Percentiles rank a stretch among this genome's conserved stretches.
phyloP scores from a whole-genome alignment of 2,329 filamentous ascomycete genomes.

The Zasmidium cellare region DNA sequence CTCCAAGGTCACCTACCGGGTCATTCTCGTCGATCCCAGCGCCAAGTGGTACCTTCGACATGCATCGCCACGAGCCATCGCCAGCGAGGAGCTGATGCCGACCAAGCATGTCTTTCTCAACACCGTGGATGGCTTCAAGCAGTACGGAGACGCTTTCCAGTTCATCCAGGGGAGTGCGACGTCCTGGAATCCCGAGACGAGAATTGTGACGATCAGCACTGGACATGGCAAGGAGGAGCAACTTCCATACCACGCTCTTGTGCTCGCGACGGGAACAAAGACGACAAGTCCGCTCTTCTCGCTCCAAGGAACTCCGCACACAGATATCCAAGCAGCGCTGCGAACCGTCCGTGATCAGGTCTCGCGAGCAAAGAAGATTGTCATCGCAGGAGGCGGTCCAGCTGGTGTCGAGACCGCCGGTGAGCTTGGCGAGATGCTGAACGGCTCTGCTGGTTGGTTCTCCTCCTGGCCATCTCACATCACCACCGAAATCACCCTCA shows the following conservation, averaged over 20 bases:
- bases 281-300: conserved; percentile 45
- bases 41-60: conserved; percentile 8
- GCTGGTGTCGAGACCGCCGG: conserved; percentile 35
- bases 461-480: conserved; percentile 32
- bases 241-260: conserved; percentile 51
- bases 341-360: conserved; percentile 22
- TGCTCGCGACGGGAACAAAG: conserved; percentile 54
- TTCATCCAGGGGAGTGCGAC: conserved; percentile 53
- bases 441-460: conserved; percentile 45
- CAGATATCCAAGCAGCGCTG: conserved; percentile 25
- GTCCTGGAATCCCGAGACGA: conserved; percentile 41
- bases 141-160: conserved; percentile 46
- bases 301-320: conserved; percentile 33
- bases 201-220: conserved; percentile 43
- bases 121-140: conserved; percentile 47
- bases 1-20: conserved; percentile 3
- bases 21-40: conserved; percentile 6
- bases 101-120: conserved; percentile 50
- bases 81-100: conserved; percentile 45
- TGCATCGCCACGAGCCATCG: conserved; percentile 10
- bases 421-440: conserved; percentile 36
- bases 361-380: conserved; percentile 25
- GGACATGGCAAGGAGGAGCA: conserved; percentile 28
- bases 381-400: conserved; percentile 35
- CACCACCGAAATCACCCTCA: conserved; percentile 43